phyloP scores from a whole-genome alignment of 306 rosid genomes.

The Castanopsis chinensis region DNA sequence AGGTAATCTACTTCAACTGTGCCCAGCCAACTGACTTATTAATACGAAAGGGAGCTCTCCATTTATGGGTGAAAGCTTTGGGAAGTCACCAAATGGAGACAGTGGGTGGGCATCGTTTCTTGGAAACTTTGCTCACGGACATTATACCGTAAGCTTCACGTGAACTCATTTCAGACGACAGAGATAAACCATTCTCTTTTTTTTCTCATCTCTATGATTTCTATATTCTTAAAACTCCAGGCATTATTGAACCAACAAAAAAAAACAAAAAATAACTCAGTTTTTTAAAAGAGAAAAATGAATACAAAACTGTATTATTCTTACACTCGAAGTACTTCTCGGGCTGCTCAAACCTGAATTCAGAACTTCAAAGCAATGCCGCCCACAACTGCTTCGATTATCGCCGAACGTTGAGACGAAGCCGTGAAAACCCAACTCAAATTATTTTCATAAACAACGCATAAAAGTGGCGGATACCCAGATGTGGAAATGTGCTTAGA shows the following conservation, averaged over 20 bases:
- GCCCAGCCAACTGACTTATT: too few relatives aligned
- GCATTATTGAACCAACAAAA: slow-evolving; percentile 21
- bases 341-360: not conserved
- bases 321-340: not conserved
- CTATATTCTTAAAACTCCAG: slow-evolving; percentile 22
- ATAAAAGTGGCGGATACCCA: too few relatives aligned
- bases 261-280: not conserved
- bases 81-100: slow-evolving; percentile 25
- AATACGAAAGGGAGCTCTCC: slow-evolving; percentile 1
- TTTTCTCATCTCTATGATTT: slow-evolving; percentile 35
- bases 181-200: slow-evolving; percentile 14
- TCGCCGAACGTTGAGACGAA: too few relatives aligned
- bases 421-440: too few relatives aligned
- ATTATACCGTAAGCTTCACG: slow-evolving; percentile 42
- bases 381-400: not conserved
- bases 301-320: not conserved
- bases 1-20: too few relatives aligned
- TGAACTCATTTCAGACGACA: slow-evolving; percentile 42
- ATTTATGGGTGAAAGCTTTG: slow-evolving; percentile 10
- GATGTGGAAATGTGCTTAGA: not conserved
- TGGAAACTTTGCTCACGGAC: slow-evolving; percentile 26
- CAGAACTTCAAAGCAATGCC: not conserved
- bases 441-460: too few relatives aligned
- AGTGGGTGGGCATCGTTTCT: slow-evolving; percentile 14
- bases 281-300: not conserved